Evolutionary conservation across 257 asterid genomes (phyloP).

Genomic region (Asclepias syriaca): DNA sequence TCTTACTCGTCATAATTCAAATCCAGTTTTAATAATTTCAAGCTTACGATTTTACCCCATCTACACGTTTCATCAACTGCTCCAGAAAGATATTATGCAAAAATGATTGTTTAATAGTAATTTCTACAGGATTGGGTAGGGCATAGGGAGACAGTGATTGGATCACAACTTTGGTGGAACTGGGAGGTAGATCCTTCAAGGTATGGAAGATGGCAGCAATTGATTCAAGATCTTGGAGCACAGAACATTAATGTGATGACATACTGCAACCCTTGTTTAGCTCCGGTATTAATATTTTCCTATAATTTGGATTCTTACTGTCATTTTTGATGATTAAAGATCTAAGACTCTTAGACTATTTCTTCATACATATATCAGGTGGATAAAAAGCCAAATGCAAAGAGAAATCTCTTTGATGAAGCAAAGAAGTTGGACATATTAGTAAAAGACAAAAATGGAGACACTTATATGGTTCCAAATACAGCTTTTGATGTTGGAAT

Average conservation of each 20-base stretch:
- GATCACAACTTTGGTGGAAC: slow-evolving; percentile 99
- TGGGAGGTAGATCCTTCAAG: slow-evolving; percentile 88
- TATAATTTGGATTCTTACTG: not conserved
- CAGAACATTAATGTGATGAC: slow-evolving; percentile 78
- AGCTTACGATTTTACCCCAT: not conserved
- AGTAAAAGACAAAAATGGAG: slow-evolving; percentile 71
- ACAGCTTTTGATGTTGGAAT: slow-evolving; percentile 95
- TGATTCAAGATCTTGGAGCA: slow-evolving; percentile 51
- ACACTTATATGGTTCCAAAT: slow-evolving; percentile 81
- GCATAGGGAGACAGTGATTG: slow-evolving; percentile 84
- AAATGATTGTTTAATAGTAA: not conserved
- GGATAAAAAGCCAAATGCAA: slow-evolving; percentile 53
- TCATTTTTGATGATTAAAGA: not conserved
- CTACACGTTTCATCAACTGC: not conserved
- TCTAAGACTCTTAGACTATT: not conserved
- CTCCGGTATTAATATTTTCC: slow-evolving; percentile 51
- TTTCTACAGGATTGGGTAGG: slow-evolving; percentile 88
- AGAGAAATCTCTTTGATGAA: slow-evolving; percentile 70
- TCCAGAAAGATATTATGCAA: not conserved
- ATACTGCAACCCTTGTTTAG: slow-evolving; percentile 97
- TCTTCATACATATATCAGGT: slow-evolving; percentile 33
- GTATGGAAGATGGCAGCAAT: slow-evolving; percentile 69
- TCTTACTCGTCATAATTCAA: not conserved
- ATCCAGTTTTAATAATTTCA: not conserved
- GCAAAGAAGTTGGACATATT: slow-evolving; percentile 72